These are phyloP conservation scores for Xylariaceae sp. DNA, from an alignment of 2,329 filamentous ascomycete genomes.

Conservation along the genomic window DNA sequence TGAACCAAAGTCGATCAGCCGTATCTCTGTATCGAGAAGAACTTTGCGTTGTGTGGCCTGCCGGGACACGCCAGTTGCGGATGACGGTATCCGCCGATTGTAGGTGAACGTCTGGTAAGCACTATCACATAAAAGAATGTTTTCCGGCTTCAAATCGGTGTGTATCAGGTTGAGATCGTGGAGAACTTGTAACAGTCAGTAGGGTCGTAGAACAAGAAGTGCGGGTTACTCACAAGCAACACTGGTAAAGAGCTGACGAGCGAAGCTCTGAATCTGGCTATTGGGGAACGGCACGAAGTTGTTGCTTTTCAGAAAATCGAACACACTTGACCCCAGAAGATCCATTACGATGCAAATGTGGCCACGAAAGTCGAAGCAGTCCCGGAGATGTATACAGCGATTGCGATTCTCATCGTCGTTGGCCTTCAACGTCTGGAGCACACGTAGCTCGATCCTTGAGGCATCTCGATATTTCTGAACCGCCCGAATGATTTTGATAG, in stretches of 20 bases:
- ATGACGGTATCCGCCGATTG: conserved; percentile 65
- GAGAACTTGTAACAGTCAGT: conserved; percentile 57
- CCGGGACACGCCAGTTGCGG: conserved; percentile 54
- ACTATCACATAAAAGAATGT: conserved; percentile 63
- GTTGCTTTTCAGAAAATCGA: conserved; percentile 96
- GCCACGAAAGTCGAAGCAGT: conserved; percentile 95
- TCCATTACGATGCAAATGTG: conserved; percentile 87
- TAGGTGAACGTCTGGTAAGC: conserved; percentile 68
- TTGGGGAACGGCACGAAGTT: conserved; percentile 95
- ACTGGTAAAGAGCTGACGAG: conserved; percentile 92
- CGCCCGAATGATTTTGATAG: conserved; percentile 96
- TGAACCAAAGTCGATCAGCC: conserved; percentile 67
- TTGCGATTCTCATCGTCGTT: conserved; percentile 93
- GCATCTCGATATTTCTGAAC: conserved; percentile 98
- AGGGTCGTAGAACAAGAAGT: not conserved
- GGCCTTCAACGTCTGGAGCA: conserved; percentile 83
- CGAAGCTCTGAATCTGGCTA: conserved; percentile 97
- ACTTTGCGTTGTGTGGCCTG: conserved; percentile 62
- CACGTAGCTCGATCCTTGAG: conserved; percentile 87
- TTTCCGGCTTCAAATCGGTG: conserved; percentile 71
- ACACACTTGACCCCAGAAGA: conserved; percentile 87
- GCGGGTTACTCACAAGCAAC: conserved; percentile 76
- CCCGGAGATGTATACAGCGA: conserved; percentile 91
- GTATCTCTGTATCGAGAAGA: conserved; percentile 64
- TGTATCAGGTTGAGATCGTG: conserved; percentile 97